Evolutionary conservation across 2,329 filamentous ascomycete species (phyloP).

Genomic region (Didymosphaeria variabile): DNA sequence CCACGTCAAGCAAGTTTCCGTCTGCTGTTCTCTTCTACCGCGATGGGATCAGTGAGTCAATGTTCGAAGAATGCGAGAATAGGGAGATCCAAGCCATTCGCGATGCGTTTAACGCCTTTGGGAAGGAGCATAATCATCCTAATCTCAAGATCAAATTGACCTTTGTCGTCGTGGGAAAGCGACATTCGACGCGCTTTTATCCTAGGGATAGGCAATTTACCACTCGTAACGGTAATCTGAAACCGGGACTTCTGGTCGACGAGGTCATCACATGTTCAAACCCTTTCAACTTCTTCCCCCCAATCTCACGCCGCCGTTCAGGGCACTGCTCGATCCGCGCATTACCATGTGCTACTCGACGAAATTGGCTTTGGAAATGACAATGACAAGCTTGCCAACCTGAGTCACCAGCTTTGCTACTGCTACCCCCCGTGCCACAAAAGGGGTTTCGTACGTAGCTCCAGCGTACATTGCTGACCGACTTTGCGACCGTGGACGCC

Average conservation of each 20-base stretch:
- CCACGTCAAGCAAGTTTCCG: not conserved
- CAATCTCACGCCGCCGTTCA: conserved; percentile 37
- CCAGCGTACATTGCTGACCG: conserved; percentile 29
- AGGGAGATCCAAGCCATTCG: conserved; percentile 1
- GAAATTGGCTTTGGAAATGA: not conserved
- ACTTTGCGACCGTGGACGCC: conserved; percentile 40
- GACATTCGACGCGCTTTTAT: conserved; percentile 44
- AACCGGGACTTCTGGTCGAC: conserved; percentile 39
- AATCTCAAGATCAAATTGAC: not conserved
- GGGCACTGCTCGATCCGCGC: conserved; percentile 39
- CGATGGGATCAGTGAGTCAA: conserved; percentile 13
- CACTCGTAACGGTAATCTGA: conserved; percentile 27
- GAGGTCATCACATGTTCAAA: conserved; percentile 31
- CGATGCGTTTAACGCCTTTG: not conserved
- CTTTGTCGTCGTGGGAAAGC: conserved; percentile 38
- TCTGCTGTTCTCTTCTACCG: conserved; percentile 10
- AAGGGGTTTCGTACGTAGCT: conserved; percentile 4
- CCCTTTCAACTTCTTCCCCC: conserved; percentile 43
- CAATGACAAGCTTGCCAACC: not conserved
- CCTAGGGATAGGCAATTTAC: not conserved
- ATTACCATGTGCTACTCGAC: conserved; percentile 40
- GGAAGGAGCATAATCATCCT: too few species aligned
- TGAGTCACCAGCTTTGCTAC: not conserved
- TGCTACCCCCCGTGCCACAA: not conserved
- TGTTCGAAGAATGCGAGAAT: not conserved